Evolutionary conservation across 495 filamentous ascomycete genomes (phyloP).

Genomic region (Thermochaetoides thermophila): DNA sequence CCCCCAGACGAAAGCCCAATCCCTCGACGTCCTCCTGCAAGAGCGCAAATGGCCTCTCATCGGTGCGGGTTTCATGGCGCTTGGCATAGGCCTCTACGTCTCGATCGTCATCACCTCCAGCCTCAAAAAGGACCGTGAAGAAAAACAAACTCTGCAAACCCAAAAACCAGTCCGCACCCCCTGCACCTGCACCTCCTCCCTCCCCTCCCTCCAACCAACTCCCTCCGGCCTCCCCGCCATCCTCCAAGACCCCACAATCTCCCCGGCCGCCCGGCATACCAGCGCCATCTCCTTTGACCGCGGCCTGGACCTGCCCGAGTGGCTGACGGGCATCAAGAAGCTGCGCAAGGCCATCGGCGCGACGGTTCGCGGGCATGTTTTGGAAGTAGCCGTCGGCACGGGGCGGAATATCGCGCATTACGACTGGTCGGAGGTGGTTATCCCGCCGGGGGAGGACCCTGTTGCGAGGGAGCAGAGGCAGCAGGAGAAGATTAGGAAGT

Average conservation of each 20-base stretch:
- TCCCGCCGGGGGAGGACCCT: constrained; percentile 1
- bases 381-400: constrained; percentile 85
- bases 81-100: constrained; percentile 17
- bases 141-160: background rate
- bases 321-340: constrained; percentile 44
- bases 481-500: constrained; percentile 3
- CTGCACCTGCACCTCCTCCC: background rate
- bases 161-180: background rate
- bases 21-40: constrained; percentile 10
- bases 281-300: constrained; percentile 17
- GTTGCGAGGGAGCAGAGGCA: constrained; percentile 3
- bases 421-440: constrained; percentile 27
- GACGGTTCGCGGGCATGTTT: constrained; percentile 59
- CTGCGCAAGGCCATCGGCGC: constrained; percentile 47
- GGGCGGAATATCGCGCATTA: constrained; percentile 77
- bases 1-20: too few species aligned
- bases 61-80: constrained; percentile 10
- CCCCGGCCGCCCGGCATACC: background rate
- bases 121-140: constrained; percentile 5
- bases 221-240: constrained; percentile 8
- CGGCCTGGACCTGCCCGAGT: constrained; percentile 43
- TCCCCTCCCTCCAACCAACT: background rate
- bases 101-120: constrained; percentile 18
- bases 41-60: constrained; percentile 14
- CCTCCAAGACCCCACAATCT: constrained; percentile 6